Conservation (phyloP, 225 moss, liverwort and hornwort species). For the Lunularia cruciata region DNA sequence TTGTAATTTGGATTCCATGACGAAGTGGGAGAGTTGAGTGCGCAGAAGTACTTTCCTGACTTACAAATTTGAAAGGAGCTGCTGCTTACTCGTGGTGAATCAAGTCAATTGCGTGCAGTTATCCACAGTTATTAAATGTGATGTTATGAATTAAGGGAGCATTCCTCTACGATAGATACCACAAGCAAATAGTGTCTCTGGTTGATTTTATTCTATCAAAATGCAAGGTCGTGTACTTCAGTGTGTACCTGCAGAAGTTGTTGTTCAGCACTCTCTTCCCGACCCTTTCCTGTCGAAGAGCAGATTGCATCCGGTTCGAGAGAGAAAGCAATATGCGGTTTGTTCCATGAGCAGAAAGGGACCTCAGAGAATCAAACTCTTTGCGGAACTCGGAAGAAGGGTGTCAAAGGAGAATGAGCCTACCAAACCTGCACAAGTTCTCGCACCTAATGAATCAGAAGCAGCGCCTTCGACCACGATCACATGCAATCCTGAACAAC, state of each 20-base stretch:
- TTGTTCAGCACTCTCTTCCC: not conserved
- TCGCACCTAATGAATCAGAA: slow-evolving; percentile 7
- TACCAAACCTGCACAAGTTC: slow-evolving; percentile 5
- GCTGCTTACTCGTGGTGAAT: no score
- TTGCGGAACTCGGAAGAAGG: not conserved
- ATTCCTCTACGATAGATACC: not conserved
- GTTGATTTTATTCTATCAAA: not conserved
- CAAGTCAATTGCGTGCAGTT: no score
- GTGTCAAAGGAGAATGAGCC: not conserved
- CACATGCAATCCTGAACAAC: not conserved
- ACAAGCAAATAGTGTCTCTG: not conserved
- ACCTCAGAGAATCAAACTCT: slow-evolving; percentile 17
- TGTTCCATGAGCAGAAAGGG: slow-evolving; percentile 21
- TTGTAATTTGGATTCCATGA: no score
- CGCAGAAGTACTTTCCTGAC: no score
- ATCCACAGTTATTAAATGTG: no score
- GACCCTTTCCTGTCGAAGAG: slow-evolving; percentile 2
- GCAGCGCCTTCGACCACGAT: not conserved
- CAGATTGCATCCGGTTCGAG: not conserved
- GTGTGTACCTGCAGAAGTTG: not conserved
- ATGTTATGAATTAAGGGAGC: no score
- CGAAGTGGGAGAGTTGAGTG: no score
- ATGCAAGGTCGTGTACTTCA: slow-evolving; percentile 12
- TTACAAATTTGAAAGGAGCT: no score
- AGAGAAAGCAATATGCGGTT: not conserved